Evolutionary conservation across 805 yeast species (phyloP).

Genomic region (Myxozyma sirexii): DNA sequence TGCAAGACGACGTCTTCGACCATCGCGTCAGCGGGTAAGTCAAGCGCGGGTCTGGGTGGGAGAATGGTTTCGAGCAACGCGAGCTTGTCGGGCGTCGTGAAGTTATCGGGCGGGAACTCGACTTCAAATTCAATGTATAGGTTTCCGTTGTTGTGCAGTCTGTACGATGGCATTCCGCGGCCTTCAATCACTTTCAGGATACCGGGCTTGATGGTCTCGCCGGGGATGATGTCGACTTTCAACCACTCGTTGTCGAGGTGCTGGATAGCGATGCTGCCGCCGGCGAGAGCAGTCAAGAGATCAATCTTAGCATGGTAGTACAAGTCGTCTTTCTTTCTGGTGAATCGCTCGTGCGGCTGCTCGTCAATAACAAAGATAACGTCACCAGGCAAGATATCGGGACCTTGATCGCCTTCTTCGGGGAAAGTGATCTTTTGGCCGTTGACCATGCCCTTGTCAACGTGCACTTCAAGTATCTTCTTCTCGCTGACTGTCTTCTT

Average conservation of each 20-base stretch:
- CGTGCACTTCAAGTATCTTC: conserved; percentile 89
- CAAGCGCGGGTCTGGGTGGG: conserved; percentile 69
- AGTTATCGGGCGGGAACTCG: conserved; percentile 80
- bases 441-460: conserved; percentile 95
- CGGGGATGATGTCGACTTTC: conserved; percentile 80
- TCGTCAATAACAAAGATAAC: conserved; percentile 90
- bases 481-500: conserved; percentile 84
- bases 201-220: conserved; percentile 91
- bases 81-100: conserved; percentile 68
- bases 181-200: conserved; percentile 76
- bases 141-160: conserved; percentile 87
- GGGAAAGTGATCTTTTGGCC: conserved; percentile 88
- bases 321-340: conserved; percentile 88
- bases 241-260: conserved; percentile 92
- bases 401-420: conserved; percentile 98
- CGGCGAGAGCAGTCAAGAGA: conserved; percentile 91
- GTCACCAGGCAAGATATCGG: conserved; percentile 94
- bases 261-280: conserved; percentile 86
- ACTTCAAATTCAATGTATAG: conserved; percentile 82
- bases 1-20: conserved; percentile 79
- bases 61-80: conserved; percentile 71
- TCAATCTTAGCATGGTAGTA: conserved; percentile 85
- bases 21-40: conserved; percentile 70
- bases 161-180: conserved; percentile 96
- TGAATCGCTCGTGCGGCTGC: conserved; percentile 79